Evolutionary conservation across 257 asterid genomes (phyloP).

Genomic region (Sherardia arvensis): DNA sequence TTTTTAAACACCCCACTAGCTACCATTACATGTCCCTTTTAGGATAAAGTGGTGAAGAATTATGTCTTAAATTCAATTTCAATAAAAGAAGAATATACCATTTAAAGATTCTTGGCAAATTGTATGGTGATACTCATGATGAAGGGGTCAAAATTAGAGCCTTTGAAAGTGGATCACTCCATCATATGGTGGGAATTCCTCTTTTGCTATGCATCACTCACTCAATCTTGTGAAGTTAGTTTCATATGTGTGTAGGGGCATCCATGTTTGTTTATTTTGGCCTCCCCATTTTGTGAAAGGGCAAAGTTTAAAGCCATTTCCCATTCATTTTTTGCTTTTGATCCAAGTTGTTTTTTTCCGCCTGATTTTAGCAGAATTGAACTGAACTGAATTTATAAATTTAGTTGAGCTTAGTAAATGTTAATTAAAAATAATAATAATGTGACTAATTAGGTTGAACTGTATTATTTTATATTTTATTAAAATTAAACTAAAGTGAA

Average conservation of each 20-base stretch:
- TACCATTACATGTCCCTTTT: neutral
- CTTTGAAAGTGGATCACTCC: neutral
- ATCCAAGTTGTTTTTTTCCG: no score
- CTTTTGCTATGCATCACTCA: neutral
- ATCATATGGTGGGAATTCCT: neutral
- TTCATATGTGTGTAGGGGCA: neutral
- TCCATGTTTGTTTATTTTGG: neutral
- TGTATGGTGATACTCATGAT: neutral
- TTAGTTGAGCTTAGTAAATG: no score
- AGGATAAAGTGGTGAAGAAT: neutral
- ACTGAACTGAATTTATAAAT: no score
- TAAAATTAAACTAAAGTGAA: no score
- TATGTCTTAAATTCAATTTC: neutral
- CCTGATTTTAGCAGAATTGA: no score
- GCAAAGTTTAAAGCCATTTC: neutral
- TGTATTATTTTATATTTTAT: no score
- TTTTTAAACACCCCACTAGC: neutral
- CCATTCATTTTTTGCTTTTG: neutral
- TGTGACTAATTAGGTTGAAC: no score
- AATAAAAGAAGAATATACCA: neutral
- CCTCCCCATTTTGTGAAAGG: neutral
- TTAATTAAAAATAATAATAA: no score
- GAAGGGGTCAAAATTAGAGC: neutral
- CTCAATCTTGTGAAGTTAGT: neutral
- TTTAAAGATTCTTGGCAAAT: neutral